Conservation (phyloP, 768 basidiomycete genomes). For the Phlegmacium glaucopus region DNA sequence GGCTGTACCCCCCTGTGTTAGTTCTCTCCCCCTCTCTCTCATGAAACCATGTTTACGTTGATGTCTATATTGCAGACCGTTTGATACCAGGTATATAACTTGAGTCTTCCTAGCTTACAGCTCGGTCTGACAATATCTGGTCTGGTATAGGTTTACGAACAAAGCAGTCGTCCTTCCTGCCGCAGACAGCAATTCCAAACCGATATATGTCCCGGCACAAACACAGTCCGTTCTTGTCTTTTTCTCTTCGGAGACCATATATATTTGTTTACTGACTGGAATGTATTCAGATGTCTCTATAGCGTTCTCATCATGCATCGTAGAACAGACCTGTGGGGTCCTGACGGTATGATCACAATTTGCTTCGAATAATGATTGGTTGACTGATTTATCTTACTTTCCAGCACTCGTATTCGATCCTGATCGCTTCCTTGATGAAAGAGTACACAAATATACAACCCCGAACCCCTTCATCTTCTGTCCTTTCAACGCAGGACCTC, state of each 20-base stretch:
- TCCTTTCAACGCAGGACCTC: constrained; percentile 49
- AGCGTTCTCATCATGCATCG: constrained; percentile 37
- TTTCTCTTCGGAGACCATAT: neutral
- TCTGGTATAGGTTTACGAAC: constrained; percentile 37
- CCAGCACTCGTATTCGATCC: constrained; percentile 58
- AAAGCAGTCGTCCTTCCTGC: constrained; percentile 44
- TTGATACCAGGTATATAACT: constrained; percentile 22
- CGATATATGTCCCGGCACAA: constrained; percentile 48
- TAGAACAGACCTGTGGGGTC: constrained; percentile 53
- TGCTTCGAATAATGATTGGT: neutral
- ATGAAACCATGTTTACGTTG: neutral
- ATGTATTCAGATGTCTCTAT: constrained; percentile 22
- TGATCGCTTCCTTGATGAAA: constrained; percentile 60
- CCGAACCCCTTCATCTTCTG: constrained; percentile 57
- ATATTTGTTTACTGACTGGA: neutral
- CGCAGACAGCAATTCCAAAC: constrained; percentile 37
- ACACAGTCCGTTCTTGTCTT: constrained; percentile 32
- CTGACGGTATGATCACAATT: constrained; percentile 41
- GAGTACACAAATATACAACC: constrained; percentile 50
- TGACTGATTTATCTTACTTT: neutral
- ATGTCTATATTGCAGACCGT: constrained; percentile 15
- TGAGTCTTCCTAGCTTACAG: neutral
- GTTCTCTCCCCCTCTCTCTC: constrained; percentile 11
- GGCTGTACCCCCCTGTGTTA: constrained; percentile 37
- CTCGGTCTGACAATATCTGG: constrained; percentile 32